These are phyloP conservation scores for Pichia heedii DNA, from an alignment of 805 yeast species.

Conservation along the genomic window DNA sequence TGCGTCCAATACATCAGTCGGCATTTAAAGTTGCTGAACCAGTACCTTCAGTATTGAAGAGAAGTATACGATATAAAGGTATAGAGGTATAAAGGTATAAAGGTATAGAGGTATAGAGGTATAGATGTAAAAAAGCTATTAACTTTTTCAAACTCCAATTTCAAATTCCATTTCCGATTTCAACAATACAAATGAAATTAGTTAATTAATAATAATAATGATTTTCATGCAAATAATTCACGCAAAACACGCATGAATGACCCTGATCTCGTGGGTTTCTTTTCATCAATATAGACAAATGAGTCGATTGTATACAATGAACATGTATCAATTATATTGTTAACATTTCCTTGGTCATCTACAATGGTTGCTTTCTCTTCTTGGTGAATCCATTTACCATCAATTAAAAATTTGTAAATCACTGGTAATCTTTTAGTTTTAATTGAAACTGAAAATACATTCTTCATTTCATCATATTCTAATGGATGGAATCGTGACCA, in stretches of 20 bases:
- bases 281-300: neutral
- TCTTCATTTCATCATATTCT: neutral
- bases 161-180: no score
- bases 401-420: neutral
- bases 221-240: no score
- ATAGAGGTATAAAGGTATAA: no score
- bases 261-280: neutral
- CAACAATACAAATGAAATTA: no score
- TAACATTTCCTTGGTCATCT: neutral
- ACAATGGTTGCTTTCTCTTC: neutral
- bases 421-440: neutral
- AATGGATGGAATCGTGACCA: neutral
- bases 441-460: neutral
- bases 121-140: no score
- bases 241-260: neutral
- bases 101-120: no score
- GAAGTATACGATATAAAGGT: neutral
- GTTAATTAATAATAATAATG: no score
- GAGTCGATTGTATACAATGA: neutral
- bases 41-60: neutral
- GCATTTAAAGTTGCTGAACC: neutral
- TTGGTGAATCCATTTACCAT: neutral
- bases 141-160: no score
- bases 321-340: neutral
- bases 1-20: neutral